Evolutionary conservation across 768 basidiomycete species (phyloP), one percentile per base, ranked within the genome.

Genomic region (Coprinopsis strossmayeri): DNA sequence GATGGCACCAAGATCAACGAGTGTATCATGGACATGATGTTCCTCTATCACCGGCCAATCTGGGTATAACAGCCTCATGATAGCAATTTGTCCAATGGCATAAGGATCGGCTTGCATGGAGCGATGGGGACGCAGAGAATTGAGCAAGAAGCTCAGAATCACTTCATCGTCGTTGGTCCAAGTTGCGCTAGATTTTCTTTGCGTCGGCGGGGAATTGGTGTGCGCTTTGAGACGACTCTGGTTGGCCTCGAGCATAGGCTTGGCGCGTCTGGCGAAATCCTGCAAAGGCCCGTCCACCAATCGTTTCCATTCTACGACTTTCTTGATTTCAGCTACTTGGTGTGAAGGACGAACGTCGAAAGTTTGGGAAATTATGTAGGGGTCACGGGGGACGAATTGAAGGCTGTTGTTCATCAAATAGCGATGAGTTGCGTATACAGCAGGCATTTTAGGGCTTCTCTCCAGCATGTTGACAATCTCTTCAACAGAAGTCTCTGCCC

Each of bases 1-100:
- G 18, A 88, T 59, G 5, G 83, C 74, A 5, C 95, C 93, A 12
- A 95, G 57, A 38, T 89, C 80, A 13, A 79, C 60, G 28, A 96
- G 69, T 18, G 84, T 63, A 49, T 64, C 65, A 55, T 76, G 68
- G 20, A 77, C 62, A 18, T 63, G 48, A n/a, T 54, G 57, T 48
- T 67, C 69, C 12, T 59, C 57, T 35, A 74, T 54, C 26, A 54
- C 55, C 0, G 55, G 58, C 3, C 55, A 51, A 21, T 72, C 68
- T 2, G 72, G 58, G 17, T 71, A 67, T 21, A 91, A 58, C 39
- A 64, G 61, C 58, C 83, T 85, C 32, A 91, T 54, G 47, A 95
- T 76, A 13, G 66, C 64, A 13, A 76, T 72, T 23, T 74, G 68
- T 0, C 76, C 67, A 1, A 77, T 58, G 1, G 65, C 58, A 58